Evolutionary conservation across 2,329 filamentous ascomycete species (phyloP).

Genomic region (Capronia coronata): DNA sequence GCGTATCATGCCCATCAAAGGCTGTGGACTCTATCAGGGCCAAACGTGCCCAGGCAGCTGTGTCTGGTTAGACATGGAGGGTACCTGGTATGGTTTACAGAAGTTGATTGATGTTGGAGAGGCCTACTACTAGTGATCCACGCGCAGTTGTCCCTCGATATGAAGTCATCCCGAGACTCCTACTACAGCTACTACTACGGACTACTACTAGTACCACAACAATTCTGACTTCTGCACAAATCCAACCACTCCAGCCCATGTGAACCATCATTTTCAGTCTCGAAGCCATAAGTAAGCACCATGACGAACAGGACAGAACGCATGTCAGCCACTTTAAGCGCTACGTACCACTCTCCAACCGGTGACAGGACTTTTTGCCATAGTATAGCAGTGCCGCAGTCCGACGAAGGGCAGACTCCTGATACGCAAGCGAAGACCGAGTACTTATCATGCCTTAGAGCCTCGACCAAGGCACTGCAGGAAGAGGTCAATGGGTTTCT

Average conservation of each 20-base stretch:
- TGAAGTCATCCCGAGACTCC: neutral
- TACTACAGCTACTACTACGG: too few species aligned
- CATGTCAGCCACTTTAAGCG: constrained; percentile 9
- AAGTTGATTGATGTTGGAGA: neutral
- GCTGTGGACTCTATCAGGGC: too few species aligned
- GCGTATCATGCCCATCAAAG: too few species aligned
- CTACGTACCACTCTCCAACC: constrained; percentile 16
- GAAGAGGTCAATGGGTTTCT: constrained; percentile 53
- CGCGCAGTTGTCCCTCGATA: neutral
- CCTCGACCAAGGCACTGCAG: constrained; percentile 48
- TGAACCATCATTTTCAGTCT: neutral
- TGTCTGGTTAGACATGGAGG: too few species aligned
- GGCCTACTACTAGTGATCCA: too few species aligned
- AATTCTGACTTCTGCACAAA: too few species aligned
- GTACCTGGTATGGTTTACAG: too few species aligned
- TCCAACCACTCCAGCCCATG: too few species aligned
- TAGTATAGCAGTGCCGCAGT: constrained; percentile 1
- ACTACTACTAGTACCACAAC: too few species aligned
- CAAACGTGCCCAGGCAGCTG: too few species aligned
- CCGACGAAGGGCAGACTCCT: neutral
- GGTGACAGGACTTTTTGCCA: constrained; percentile 13
- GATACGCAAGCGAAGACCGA: constrained; percentile 41
- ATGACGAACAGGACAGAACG: neutral
- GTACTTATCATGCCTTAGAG: constrained; percentile 48
- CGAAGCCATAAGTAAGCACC: neutral